A percentile compares a stretch with the other conserved stretches of the same genome.
These are phyloP conservation scores for Pythium aquatile DNA, from an alignment of 352 stramenopile species.

Conservation along the genomic window DNA sequence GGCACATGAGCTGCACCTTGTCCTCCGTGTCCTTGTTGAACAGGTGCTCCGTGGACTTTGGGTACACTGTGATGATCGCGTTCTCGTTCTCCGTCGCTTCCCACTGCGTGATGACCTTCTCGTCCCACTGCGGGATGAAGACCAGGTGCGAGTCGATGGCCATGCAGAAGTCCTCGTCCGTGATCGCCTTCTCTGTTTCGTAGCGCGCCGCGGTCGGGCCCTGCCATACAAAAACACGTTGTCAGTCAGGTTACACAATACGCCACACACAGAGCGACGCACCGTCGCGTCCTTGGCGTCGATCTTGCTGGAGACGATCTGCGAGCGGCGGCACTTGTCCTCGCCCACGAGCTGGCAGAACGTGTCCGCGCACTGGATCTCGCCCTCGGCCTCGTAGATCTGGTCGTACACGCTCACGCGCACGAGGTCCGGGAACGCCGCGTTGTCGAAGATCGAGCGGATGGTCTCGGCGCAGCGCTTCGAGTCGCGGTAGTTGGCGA, in stretches of 20 bases:
- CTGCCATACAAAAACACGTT: constrained; percentile 23
- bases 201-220: constrained; percentile 70
- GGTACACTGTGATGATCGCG: constrained; percentile 82
- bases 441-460: constrained; percentile 75
- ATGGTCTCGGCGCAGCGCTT: constrained; percentile 76
- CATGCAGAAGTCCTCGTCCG: constrained; percentile 79
- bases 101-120: constrained; percentile 71
- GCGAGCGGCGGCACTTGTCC: constrained; percentile 46
- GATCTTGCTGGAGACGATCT: constrained; percentile 72
- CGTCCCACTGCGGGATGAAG: constrained; percentile 77
- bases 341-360: constrained; percentile 74
- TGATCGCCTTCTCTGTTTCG: constrained; percentile 73
- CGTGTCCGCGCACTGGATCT: constrained; percentile 57
- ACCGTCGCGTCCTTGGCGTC: constrained; percentile 68
- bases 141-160: constrained; percentile 80
- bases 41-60: constrained; percentile 68
- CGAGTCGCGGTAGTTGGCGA: constrained; percentile 84
- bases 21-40: constrained; percentile 49
- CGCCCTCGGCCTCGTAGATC: constrained; percentile 67
- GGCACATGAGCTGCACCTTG: constrained; percentile 78
- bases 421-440: constrained; percentile 50
- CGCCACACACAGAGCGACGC: constrained; percentile 3
- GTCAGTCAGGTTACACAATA: not conserved
- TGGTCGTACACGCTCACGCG: constrained; percentile 70
- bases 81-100: constrained; percentile 64